These are phyloP conservation scores for Rubroboletus satanas DNA, from an alignment of 768 basidiomycete genomes.

Conservation along the genomic window DNA sequence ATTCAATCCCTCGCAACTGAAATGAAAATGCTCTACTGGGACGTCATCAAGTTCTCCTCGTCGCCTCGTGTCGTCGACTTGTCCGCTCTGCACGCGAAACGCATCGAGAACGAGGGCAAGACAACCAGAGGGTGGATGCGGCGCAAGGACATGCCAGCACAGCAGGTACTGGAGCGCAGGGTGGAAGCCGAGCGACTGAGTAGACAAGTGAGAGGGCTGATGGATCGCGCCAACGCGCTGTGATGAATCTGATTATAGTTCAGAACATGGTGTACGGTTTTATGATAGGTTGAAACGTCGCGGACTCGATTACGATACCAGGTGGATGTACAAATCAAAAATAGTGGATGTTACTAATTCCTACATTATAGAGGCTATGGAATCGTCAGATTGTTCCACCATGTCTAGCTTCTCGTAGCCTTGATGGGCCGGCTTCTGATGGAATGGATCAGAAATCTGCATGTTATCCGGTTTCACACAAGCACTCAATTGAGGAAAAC, in stretches of 20 bases:
- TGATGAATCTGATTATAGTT: not conserved
- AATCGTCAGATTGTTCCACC: no score
- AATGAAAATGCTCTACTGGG: slow-evolving; percentile 82
- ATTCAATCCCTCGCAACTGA: slow-evolving; percentile 72
- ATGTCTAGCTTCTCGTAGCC: no score
- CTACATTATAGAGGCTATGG: no score
- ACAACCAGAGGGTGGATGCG: slow-evolving; percentile 68
- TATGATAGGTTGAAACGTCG: not conserved
- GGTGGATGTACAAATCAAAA: no score
- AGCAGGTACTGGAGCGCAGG: slow-evolving; percentile 76
- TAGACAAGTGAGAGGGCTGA: slow-evolving; percentile 62
- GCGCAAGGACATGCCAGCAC: slow-evolving; percentile 73
- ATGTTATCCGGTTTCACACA: no score
- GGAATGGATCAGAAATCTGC: no score
- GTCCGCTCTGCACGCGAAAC: slow-evolving; percentile 51
- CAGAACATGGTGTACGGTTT: no score
- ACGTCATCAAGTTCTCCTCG: slow-evolving; percentile 83
- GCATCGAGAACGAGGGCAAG: slow-evolving; percentile 43
- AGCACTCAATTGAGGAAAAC: no score
- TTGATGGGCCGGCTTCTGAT: no score
- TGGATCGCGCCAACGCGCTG: slow-evolving; percentile 49
- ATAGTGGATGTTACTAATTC: no score
- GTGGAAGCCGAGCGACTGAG: slow-evolving; percentile 70
- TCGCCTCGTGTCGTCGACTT: slow-evolving; percentile 41
- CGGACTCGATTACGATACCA: not conserved